Conservation (phyloP, 257 asterid genomes). For the Nicotiana otophora region DNA sequence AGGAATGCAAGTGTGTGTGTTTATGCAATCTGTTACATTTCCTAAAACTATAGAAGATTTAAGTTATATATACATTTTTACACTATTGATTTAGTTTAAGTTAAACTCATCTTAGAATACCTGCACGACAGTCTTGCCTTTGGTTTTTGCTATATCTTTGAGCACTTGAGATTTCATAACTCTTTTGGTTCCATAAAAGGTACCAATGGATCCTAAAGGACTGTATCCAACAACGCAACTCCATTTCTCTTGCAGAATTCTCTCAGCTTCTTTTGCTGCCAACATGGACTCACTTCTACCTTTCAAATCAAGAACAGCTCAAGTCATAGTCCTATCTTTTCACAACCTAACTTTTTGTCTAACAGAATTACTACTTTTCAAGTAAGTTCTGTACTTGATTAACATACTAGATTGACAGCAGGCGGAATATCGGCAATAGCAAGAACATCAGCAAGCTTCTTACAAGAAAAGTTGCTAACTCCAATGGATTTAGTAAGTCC, state of each 20-base stretch:
- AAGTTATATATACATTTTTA: background rate
- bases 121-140: conserved; percentile 58
- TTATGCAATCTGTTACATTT: background rate
- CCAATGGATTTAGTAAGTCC: conserved; percentile 52
- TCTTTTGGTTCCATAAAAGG: conserved; percentile 54
- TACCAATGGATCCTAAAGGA: conserved; percentile 45
- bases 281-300: conserved; percentile 78
- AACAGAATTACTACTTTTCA: background rate
- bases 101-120: conserved; percentile 15
- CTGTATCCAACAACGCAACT: conserved; percentile 50
- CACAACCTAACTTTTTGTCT: background rate
- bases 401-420: conserved; percentile 54
- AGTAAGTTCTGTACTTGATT: background rate
- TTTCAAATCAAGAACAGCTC: conserved; percentile 13
- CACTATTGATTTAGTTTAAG: background rate
- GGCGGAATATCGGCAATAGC: conserved; percentile 44
- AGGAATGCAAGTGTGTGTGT: background rate
- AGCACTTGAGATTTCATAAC: conserved; percentile 48
- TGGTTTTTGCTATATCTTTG: conserved; percentile 41
- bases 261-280: conserved; percentile 68
- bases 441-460: conserved; percentile 30
- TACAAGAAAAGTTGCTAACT: conserved; percentile 46
- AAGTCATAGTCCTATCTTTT: background rate
- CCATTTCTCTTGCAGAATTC: conserved; percentile 50
- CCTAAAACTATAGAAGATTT: background rate